Percentiles rank a stretch among this genome's conserved stretches.
Evolutionary conservation across 805 yeast species (phyloP).

Genomic region (Yarrowia sp.): DNA sequence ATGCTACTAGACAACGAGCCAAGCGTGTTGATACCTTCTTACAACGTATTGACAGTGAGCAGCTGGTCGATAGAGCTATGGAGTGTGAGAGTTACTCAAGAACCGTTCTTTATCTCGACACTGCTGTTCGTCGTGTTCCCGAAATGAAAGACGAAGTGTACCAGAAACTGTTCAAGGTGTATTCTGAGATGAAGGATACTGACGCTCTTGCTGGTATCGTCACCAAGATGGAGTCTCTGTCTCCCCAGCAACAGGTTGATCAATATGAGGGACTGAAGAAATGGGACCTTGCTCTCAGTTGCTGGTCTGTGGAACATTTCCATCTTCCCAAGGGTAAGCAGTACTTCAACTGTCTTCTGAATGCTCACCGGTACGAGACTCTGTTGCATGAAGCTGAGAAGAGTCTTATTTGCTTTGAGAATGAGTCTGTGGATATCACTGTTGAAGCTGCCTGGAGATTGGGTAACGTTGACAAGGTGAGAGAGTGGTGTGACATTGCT

Average conservation of each 20-base stretch:
- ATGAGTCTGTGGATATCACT: conserved; percentile 61
- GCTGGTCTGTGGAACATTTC: conserved; percentile 64
- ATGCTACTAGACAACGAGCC: conserved; percentile 48
- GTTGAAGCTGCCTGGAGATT: conserved; percentile 74
- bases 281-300: conserved; percentile 87
- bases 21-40: conserved; percentile 53
- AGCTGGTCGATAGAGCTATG: conserved; percentile 78
- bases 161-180: conserved; percentile 68
- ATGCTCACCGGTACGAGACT: conserved; percentile 77
- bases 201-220: conserved; percentile 90
- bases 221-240: conserved; percentile 66
- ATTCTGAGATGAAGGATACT: conserved; percentile 84
- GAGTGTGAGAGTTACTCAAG: conserved; percentile 88
- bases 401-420: conserved; percentile 42
- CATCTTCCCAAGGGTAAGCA: conserved; percentile 54
- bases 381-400: conserved; percentile 60
- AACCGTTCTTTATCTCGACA: conserved; percentile 81
- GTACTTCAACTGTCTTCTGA: conserved; percentile 71
- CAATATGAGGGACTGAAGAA: conserved; percentile 85
- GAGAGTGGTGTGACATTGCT: conserved; percentile 63
- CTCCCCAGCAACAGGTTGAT: conserved; percentile 74
- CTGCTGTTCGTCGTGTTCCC: conserved; percentile 42
- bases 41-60: conserved; percentile 64
- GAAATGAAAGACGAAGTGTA: conserved; percentile 20
- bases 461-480: conserved; percentile 60